Percentiles rank a stretch among this genome's conserved stretches.
Conservation (phyloP, 306 rosid species). For the Trichosanthes truncata region DNA sequence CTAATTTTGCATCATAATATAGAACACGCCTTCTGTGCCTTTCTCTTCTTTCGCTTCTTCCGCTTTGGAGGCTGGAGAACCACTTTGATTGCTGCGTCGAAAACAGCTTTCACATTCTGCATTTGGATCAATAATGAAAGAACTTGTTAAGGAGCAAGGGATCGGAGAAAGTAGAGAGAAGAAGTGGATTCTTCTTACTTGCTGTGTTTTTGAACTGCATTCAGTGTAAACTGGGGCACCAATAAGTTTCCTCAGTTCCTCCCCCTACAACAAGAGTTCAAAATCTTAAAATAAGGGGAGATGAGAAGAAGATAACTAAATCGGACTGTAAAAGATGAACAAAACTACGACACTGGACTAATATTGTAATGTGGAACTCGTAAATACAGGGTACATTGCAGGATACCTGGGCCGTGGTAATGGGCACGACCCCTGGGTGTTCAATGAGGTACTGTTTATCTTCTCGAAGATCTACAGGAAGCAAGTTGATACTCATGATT, state of each 20-base stretch:
- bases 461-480: constrained; percentile 77
- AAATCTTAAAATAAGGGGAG: background rate
- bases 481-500: constrained; percentile 18
- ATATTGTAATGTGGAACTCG: background rate
- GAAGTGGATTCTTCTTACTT: constrained; percentile 38
- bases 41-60: constrained; percentile 67
- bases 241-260: constrained; percentile 75
- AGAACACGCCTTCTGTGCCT: constrained; percentile 70
- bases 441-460: constrained; percentile 73
- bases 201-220: constrained; percentile 95
- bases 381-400: constrained; percentile 7
- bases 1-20: constrained; percentile 46
- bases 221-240: constrained; percentile 83
- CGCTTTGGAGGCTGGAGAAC: constrained; percentile 94
- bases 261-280: constrained; percentile 50
- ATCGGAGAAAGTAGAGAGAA: background rate
- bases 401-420: constrained; percentile 77
- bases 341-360: background rate
- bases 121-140: constrained; percentile 5
- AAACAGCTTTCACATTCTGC: constrained; percentile 94
- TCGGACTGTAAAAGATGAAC: background rate
- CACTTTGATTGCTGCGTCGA: constrained; percentile 86
- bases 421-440: constrained; percentile 87
- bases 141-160: background rate
- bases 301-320: background rate